Evolutionary conservation across 2,329 filamentous ascomycete species (phyloP).

Genomic region (Fusarium pseudograminearum): DNA sequence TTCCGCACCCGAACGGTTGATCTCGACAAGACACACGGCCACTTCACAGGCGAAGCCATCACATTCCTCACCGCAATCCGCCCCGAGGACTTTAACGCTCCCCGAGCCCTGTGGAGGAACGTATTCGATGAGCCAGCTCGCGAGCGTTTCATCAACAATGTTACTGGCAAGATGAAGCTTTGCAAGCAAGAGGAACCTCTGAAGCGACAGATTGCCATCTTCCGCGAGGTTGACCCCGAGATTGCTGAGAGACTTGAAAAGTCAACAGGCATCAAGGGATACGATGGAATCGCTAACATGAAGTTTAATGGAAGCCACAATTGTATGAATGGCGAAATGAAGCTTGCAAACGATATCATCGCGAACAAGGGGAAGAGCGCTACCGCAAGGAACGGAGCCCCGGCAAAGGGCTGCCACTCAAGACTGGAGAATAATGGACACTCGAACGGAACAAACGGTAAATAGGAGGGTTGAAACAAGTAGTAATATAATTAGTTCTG

Average conservation of each 20-base stretch:
- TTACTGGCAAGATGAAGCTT: conserved; percentile 70
- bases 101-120: conserved; percentile 6
- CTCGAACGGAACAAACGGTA: conserved; percentile 13
- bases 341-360: conserved; percentile 18
- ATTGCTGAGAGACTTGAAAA: conserved; percentile 70
- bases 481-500: background rate
- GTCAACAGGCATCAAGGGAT: conserved; percentile 62
- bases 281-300: conserved; percentile 20
- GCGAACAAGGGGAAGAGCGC: conserved; percentile 13
- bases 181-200: conserved; percentile 70
- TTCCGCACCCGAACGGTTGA: conserved; percentile 23
- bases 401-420: background rate
- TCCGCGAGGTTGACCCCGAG: conserved; percentile 71
- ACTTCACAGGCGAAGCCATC: conserved; percentile 32
- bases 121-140: conserved; percentile 24
- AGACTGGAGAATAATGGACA: background rate
- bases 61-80: conserved; percentile 34
- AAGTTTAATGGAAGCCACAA: conserved; percentile 25
- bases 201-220: conserved; percentile 74
- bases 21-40: conserved; percentile 28
- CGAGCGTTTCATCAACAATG: conserved; percentile 67
- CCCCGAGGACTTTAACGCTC: conserved; percentile 33
- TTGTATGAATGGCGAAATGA: conserved; percentile 11
- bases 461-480: background rate
- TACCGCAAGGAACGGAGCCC: conserved; percentile 16